Base-by-base conservation (phyloP, 1,284 basidiomycete genomes). In the Sphaerobolus stellatus region DNA sequence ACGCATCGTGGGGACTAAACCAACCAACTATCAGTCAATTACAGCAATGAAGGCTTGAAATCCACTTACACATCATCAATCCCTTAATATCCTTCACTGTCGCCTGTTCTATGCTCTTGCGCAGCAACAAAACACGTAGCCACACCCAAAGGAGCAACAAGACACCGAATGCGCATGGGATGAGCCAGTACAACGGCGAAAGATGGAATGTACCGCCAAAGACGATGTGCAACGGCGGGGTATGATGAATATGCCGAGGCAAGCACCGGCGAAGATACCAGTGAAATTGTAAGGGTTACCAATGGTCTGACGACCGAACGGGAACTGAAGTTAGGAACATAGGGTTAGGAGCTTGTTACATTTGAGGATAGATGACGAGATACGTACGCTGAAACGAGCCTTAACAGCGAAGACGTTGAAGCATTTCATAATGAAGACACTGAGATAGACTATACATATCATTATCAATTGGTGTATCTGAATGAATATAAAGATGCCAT, bases 141-240 rank as follows among this genome's bases (percentile, higher is more conserved):
- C 78, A 80, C 18, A 83, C 69, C 84, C 83, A 86, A 0, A 65
- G 74, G n/a, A 86, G 70, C 6, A 84, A 69, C 34, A 86, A 49
- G n/a, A 75, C 64, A 24, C 84, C 84, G 59, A 86, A 86, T 3
- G 74, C 82, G 31, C 75, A 67, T 3, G 84, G 81, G 36, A 88
- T 83, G 25, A 86, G 75, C 84, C 84, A 86, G 66, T 85, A 86
- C 30, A 86, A 65, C 11, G 84, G 84, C 24, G 78, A 80, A 9
- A 85, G 72, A 41, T 72, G 75, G 66, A 75, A 67, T 0, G 81
- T 77, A 9, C 83, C 83, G 2, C 83, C 83, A 61, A 87, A 86
- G 13, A 86, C 84, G 59, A 82, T 78, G 62, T 84, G 82, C 48
- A 87, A 66, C 31, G 84, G 84, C 3, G 84, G 84, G 0, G 82